These are phyloP conservation scores for Pseudogymnoascus sp. DNA, from an alignment of 2,329 filamentous ascomycete genomes.

Conservation along the genomic window DNA sequence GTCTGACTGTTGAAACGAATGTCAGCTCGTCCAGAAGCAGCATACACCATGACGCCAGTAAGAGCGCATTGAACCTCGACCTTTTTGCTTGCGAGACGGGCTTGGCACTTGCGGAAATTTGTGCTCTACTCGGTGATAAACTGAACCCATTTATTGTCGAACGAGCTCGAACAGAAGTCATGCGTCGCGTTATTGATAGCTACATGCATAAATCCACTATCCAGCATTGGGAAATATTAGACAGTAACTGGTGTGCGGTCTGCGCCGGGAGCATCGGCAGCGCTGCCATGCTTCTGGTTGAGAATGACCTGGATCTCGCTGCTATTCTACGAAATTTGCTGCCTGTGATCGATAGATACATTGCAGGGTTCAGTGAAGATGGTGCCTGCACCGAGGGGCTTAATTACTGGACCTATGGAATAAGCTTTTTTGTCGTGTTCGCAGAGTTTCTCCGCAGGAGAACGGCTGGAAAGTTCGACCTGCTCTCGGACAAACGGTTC, in stretches of 20 bases:
- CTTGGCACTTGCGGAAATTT: neutral
- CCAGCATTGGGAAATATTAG: neutral
- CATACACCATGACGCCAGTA: neutral
- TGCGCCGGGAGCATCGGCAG: conserved; percentile 1
- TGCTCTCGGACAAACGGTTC: neutral
- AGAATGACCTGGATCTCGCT: neutral
- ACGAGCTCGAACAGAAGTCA: neutral
- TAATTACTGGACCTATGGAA: neutral
- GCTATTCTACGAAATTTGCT: neutral
- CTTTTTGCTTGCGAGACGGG: conserved; percentile 1
- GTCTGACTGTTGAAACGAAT: neutral
- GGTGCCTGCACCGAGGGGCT: neutral
- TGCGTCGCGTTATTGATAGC: neutral
- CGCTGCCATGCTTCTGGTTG: neutral
- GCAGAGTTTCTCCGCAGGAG: neutral
- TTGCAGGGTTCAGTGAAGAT: neutral
- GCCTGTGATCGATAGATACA: neutral
- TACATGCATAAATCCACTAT: neutral
- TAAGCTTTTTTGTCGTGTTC: neutral
- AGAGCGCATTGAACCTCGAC: neutral
- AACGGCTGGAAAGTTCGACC: neutral
- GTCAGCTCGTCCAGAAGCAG: neutral
- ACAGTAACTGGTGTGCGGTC: conserved; percentile 6
- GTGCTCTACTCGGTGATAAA: neutral
- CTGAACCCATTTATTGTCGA: neutral